Conservation (phyloP, 1,284 basidiomycete genomes). For the Mycena sp. region DNA sequence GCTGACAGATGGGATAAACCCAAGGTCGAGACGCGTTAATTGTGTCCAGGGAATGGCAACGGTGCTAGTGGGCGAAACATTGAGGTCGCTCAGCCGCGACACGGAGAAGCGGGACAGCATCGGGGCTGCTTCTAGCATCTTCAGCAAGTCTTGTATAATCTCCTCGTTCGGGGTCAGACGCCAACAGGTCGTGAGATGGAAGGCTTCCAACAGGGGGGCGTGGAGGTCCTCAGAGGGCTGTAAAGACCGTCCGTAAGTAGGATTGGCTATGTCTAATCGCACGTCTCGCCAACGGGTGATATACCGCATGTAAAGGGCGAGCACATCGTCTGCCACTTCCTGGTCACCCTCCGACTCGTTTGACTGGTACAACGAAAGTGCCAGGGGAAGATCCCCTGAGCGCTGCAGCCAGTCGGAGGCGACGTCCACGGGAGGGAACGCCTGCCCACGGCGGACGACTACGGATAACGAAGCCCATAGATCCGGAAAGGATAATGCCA, state of each 20-base stretch:
- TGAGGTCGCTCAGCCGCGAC: constrained; percentile 42
- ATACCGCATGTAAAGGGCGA: constrained; percentile 63
- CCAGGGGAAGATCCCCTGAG: constrained; percentile 42
- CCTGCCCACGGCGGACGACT: constrained; percentile 39
- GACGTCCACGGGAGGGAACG: constrained; percentile 38
- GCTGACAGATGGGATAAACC: constrained; percentile 41
- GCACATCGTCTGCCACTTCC: constrained; percentile 64
- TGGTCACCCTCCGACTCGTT: constrained; percentile 49
- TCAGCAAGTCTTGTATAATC: constrained; percentile 37
- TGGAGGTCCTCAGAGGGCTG: constrained; percentile 30
- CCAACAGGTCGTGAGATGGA: constrained; percentile 40
- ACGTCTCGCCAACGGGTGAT: constrained; percentile 53
- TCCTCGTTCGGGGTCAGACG: constrained; percentile 35
- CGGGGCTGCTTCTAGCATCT: constrained; percentile 40
- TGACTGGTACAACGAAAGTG: constrained; percentile 42
- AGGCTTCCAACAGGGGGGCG: constrained; percentile 41
- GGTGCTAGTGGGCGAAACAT: constrained; percentile 32
- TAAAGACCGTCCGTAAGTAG: constrained; percentile 34
- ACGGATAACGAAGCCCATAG: constrained; percentile 45
- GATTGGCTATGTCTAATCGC: constrained; percentile 41
- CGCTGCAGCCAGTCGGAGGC: constrained; percentile 41
- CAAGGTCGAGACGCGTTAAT: constrained; percentile 40
- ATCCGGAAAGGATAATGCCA: constrained; percentile 40
- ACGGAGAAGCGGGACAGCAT: constrained; percentile 40
- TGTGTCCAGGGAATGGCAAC: constrained; percentile 43